phyloP scores from a whole-genome alignment of 2,329 filamentous ascomycete genomes.

The Colletotrichum nymphaeae region DNA sequence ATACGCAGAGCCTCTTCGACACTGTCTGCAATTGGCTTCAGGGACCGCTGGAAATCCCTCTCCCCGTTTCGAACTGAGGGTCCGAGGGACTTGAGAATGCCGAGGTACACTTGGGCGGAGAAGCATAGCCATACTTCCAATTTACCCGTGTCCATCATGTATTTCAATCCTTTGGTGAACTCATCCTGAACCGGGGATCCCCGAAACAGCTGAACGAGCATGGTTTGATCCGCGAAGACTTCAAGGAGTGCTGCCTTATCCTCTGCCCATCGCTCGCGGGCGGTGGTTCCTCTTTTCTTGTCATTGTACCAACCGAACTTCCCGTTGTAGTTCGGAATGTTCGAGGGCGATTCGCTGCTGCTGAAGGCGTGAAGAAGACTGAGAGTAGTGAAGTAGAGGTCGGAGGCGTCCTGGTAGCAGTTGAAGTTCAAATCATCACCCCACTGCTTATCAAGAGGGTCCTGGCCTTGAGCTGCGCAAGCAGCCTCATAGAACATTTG shows the following conservation, averaged over 20 bases:
- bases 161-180: slow-evolving; percentile 30
- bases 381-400: slow-evolving; percentile 1
- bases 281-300: neutral
- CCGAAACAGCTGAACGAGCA: slow-evolving; percentile 16
- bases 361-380: neutral
- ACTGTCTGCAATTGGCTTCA: neutral
- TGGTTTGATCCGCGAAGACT: slow-evolving; percentile 28
- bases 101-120: slow-evolving; percentile 37
- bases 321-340: slow-evolving; percentile 35
- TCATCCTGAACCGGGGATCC: slow-evolving; percentile 37
- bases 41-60: neutral
- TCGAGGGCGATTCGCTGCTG: neutral
- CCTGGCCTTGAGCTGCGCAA: neutral
- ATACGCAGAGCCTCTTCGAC: neutral
- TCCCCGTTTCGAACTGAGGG: neutral
- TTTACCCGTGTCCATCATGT: neutral
- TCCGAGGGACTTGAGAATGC: slow-evolving; percentile 35
- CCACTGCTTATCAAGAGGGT: neutral
- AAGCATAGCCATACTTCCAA: slow-evolving; percentile 36
- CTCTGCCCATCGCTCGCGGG: slow-evolving; percentile 14
- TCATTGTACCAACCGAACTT: slow-evolving; percentile 38
- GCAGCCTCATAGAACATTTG: slow-evolving; percentile 2
- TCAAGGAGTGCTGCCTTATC: slow-evolving; percentile 35
- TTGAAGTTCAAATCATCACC: slow-evolving; percentile 11
- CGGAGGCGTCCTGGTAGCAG: neutral